A percentile compares a stretch with the other conserved stretches of the same genome.
Conservation (phyloP, 2,329 filamentous ascomycete genomes). For the Penicillium sp. region DNA sequence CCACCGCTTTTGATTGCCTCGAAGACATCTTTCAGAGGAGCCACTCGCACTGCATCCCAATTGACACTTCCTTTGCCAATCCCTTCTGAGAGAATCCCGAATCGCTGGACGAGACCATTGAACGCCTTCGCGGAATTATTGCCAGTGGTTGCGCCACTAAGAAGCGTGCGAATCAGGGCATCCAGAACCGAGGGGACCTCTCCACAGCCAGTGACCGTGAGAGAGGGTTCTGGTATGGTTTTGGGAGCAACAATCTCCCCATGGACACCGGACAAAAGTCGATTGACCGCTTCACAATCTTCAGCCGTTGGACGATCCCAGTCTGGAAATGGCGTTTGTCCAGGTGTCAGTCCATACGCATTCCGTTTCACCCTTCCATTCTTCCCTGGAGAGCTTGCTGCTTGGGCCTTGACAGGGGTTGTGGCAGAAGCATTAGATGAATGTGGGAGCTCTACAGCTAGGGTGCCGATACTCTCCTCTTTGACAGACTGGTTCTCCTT, state of each 20-base stretch:
- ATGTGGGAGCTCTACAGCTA: too few relatives aligned
- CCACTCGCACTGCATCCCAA: slow-evolving; percentile 64
- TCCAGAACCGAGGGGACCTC: slow-evolving; percentile 61
- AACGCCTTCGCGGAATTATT: slow-evolving; percentile 62
- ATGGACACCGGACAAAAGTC: slow-evolving; percentile 60
- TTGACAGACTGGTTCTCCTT: slow-evolving; percentile 11
- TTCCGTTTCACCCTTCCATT: slow-evolving; percentile 9
- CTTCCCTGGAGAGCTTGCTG: not conserved
- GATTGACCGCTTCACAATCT: slow-evolving; percentile 64
- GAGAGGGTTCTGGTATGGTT: slow-evolving; percentile 63
- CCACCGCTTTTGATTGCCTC: slow-evolving; percentile 66
- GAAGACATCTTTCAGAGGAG: slow-evolving; percentile 56
- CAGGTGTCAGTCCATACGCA: slow-evolving; percentile 51
- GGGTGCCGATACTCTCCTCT: not conserved
- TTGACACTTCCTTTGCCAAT: slow-evolving; percentile 66
- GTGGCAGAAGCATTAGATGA: not conserved
- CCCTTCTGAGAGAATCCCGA: slow-evolving; percentile 57
- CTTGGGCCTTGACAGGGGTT: slow-evolving; percentile 3
- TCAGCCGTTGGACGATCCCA: slow-evolving; percentile 59
- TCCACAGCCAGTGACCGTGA: slow-evolving; percentile 64
- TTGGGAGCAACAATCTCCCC: slow-evolving; percentile 59
- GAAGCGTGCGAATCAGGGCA: slow-evolving; percentile 56
- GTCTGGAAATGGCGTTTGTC: slow-evolving; percentile 60
- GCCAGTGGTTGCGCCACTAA: slow-evolving; percentile 56
- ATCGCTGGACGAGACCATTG: slow-evolving; percentile 57